Conservation (phyloP, 1,139 yeast genomes). For the Yamadazyma aaseri region DNA sequence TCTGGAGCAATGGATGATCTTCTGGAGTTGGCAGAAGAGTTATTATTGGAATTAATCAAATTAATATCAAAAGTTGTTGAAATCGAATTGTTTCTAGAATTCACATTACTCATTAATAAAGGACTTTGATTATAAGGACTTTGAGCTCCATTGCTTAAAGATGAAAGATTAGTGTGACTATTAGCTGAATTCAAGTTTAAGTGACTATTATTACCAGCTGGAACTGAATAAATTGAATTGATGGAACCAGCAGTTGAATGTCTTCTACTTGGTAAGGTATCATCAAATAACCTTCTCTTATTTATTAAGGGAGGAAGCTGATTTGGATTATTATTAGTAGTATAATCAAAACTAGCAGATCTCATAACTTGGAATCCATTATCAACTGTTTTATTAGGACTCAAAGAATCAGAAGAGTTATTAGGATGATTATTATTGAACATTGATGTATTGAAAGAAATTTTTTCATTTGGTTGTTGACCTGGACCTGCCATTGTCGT, state of each 20-base stretch:
- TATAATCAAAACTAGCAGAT: slow-evolving; percentile 35
- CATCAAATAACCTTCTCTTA: slow-evolving; percentile 32
- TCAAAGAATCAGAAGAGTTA: slow-evolving; percentile 9
- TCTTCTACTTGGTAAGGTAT: slow-evolving; percentile 22
- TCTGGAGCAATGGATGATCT: slow-evolving; percentile 43
- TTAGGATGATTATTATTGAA: slow-evolving; percentile 20
- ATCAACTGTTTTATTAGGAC: slow-evolving; percentile 10
- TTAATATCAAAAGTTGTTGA: slow-evolving; percentile 33
- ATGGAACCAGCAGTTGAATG: slow-evolving; percentile 30
- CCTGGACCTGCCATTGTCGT: slow-evolving; percentile 4
- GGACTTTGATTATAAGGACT: slow-evolving; percentile 24
- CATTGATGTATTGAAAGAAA: slow-evolving; percentile 42
- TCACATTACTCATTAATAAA: slow-evolving; percentile 26
- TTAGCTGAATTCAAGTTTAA: slow-evolving; percentile 9
- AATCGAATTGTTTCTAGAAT: slow-evolving; percentile 38
- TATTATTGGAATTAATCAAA: slow-evolving; percentile 24
- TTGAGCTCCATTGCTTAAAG: slow-evolving; percentile 7
- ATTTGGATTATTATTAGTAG: slow-evolving; percentile 12
- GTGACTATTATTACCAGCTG: slow-evolving; percentile 17
- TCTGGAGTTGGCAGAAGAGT: slow-evolving; percentile 30
- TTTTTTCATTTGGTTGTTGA: slow-evolving; percentile 13
- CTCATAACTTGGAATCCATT: slow-evolving; percentile 13
- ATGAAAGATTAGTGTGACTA: slow-evolving; percentile 5
- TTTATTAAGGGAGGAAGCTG: slow-evolving; percentile 24
- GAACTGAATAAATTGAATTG: slow-evolving; percentile 12